Evolutionary conservation across 2,329 filamentous ascomycete genomes (phyloP).

Genomic region (Cladophialophora exuberans): DNA sequence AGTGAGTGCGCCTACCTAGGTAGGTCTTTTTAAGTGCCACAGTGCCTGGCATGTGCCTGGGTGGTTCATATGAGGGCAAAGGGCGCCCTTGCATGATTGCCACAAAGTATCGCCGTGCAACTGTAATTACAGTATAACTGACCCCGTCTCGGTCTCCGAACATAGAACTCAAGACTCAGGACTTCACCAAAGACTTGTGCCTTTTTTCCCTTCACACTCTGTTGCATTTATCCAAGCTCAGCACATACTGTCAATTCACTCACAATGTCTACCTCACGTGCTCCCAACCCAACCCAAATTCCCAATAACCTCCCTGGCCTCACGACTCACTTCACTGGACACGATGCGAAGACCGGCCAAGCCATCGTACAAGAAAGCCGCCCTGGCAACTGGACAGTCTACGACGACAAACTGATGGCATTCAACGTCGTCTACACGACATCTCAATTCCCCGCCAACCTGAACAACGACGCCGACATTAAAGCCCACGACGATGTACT

Average conservation of each 20-base stretch:
- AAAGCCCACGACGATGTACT: constrained; percentile 37
- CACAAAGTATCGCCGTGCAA: too few relatives aligned
- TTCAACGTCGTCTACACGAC: constrained; percentile 49
- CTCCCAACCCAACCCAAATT: constrained; percentile 25
- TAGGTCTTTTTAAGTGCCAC: too few relatives aligned
- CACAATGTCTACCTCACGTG: constrained; percentile 25
- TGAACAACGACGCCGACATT: constrained; percentile 43
- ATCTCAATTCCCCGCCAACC: constrained; percentile 40
- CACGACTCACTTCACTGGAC: constrained; percentile 40
- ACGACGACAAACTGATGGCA: constrained; percentile 38
- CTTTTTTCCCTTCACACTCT: too few relatives aligned
- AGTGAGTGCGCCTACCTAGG: too few relatives aligned
- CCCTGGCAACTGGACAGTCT: constrained; percentile 36
- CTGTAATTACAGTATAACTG: too few relatives aligned
- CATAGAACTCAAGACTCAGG: too few relatives aligned
- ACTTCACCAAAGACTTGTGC: too few relatives aligned
- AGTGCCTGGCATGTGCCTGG: too few relatives aligned
- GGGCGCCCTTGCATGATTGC: too few relatives aligned
- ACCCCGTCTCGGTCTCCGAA: too few relatives aligned
- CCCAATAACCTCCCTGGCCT: constrained; percentile 24
- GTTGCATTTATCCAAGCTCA: too few relatives aligned
- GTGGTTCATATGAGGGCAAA: too few relatives aligned
- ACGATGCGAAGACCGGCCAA: constrained; percentile 39
- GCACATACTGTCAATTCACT: background rate
- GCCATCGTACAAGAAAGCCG: constrained; percentile 43